Conservation (phyloP, 345 rosid species). For the Raphanus raphanistrum region DNA sequence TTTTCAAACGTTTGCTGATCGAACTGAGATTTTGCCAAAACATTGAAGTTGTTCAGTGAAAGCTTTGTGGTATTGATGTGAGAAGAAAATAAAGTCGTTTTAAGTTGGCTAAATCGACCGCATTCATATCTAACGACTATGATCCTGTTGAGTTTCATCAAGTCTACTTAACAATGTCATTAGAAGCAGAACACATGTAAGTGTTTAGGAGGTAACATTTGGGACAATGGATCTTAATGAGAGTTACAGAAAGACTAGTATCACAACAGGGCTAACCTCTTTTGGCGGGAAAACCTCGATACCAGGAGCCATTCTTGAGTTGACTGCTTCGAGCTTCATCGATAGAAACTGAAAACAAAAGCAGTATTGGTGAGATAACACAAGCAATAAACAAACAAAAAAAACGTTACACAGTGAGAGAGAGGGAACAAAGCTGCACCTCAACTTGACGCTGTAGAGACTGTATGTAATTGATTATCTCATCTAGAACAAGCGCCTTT, state of each 20-base stretch:
- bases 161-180: neutral
- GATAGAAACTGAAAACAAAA: slow-evolving; percentile 68
- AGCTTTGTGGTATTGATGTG: neutral
- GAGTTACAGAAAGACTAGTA: neutral
- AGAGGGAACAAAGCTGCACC: slow-evolving; percentile 43
- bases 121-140: neutral
- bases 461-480: slow-evolving; percentile 89
- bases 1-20: slow-evolving; percentile 66
- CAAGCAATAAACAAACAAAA: neutral
- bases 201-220: neutral
- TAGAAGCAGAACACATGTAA: neutral
- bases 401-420: neutral
- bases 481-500: slow-evolving; percentile 89
- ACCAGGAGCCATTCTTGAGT: slow-evolving; percentile 60
- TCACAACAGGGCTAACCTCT: slow-evolving; percentile 46
- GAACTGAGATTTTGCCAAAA: slow-evolving; percentile 43
- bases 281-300: slow-evolving; percentile 72
- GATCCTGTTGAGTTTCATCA: no score
- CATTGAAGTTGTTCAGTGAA: neutral
- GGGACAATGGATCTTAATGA: neutral
- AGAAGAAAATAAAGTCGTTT: neutral
- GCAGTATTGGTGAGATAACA: neutral
- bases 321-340: slow-evolving; percentile 92
- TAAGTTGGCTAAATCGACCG: neutral
- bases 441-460: slow-evolving; percentile 89